Percentiles rank a stretch among this genome's conserved stretches.
Evolutionary conservation across 176 grass and related monocot species (phyloP).

Genomic region (Carex myosuroides): DNA sequence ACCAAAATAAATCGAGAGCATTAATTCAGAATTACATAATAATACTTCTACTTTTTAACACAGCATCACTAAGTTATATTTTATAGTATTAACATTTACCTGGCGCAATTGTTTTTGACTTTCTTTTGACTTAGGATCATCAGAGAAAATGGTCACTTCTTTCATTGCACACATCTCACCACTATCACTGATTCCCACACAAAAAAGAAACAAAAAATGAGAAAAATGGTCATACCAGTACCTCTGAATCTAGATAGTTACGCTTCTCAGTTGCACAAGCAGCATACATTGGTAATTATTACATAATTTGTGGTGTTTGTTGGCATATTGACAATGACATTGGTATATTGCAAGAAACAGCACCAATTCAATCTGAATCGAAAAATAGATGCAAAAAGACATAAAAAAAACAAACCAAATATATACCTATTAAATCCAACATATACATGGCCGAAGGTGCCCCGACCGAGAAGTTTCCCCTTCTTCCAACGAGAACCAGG

Average conservation of each 20-base stretch:
- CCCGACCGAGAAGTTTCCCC: constrained; percentile 84
- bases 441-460: constrained; percentile 98
- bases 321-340: background rate
- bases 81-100: constrained; percentile 43
- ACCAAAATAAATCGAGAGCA: constrained; percentile 12
- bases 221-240: constrained; percentile 11
- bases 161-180: constrained; percentile 99
- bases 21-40: background rate
- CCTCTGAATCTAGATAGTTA: background rate
- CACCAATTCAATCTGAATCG: background rate
- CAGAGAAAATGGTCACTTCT: constrained; percentile 97
- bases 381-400: background rate
- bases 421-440: constrained; percentile 98
- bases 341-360: background rate
- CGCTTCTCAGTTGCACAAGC: background rate
- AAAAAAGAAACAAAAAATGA: constrained; percentile 25
- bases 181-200: constrained; percentile 54
- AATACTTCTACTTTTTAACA: background rate
- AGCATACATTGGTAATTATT: background rate
- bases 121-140: constrained; percentile 98
- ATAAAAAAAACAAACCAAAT: constrained; percentile 17
- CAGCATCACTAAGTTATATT: constrained; percentile 5
- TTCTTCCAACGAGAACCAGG: constrained; percentile 98
- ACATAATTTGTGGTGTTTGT: background rate
- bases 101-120: constrained; percentile 84